phyloP scores from a whole-genome alignment of 352 stramenopile species.

The Phytopythium delawarense region DNA sequence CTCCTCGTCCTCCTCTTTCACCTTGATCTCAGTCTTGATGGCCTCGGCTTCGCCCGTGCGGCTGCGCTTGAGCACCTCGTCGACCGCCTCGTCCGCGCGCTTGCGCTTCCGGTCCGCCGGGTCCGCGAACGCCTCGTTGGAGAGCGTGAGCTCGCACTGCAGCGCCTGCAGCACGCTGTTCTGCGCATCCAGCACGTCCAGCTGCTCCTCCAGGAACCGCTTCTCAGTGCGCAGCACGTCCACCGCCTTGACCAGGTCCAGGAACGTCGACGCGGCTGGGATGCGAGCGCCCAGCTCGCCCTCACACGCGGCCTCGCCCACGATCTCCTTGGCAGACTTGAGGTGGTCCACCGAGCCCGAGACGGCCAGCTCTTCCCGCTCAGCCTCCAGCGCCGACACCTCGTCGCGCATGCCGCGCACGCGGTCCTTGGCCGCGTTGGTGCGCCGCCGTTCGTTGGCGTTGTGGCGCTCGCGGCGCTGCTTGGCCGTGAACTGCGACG shows the following conservation, averaged over 20 bases:
- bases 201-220: slow-evolving; percentile 34
- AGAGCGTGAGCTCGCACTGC: slow-evolving; percentile 27
- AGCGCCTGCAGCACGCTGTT: slow-evolving; percentile 38
- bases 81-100: slow-evolving; percentile 7
- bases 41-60: slow-evolving; percentile 4
- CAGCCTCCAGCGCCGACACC: slow-evolving; percentile 18
- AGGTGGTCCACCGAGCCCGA: slow-evolving; percentile 20
- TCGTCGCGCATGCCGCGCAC: slow-evolving; percentile 35
- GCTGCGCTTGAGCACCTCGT: slow-evolving; percentile 5
- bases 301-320: slow-evolving; percentile 15
- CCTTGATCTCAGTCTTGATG: slow-evolving; percentile 6
- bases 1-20: background rate
- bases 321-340: slow-evolving; percentile 13
- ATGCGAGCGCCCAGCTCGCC: slow-evolving; percentile 17
- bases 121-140: slow-evolving; percentile 6
- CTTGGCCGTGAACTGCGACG: slow-evolving; percentile 38
- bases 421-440: slow-evolving; percentile 37
- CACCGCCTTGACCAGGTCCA: slow-evolving; percentile 25
- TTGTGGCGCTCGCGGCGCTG: slow-evolving; percentile 42
- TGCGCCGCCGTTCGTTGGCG: slow-evolving; percentile 37
- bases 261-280: slow-evolving; percentile 25
- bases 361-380: slow-evolving; percentile 17
- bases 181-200: slow-evolving; percentile 39
- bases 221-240: slow-evolving; percentile 35
- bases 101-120: slow-evolving; percentile 27